Conservation (phyloP, 2,329 filamentous ascomycete genomes). For the Aspergillus thermomutatus region DNA sequence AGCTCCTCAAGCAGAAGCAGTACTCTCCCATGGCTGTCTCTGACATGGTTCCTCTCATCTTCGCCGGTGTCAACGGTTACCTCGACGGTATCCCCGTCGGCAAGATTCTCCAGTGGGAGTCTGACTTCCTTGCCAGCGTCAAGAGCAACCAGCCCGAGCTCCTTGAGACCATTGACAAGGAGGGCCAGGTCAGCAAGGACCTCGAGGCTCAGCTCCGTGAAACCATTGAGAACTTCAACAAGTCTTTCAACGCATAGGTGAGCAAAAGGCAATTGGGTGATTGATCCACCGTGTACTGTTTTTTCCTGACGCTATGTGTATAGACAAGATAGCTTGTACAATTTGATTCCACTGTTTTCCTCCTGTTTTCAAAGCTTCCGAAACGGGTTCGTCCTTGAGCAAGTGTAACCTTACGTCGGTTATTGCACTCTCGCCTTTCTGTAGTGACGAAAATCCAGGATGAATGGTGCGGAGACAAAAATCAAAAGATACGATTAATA, state of each 20-base stretch:
- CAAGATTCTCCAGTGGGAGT: slow-evolving; percentile 93
- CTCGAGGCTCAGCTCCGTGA: slow-evolving; percentile 65
- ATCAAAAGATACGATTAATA: slow-evolving; percentile 38
- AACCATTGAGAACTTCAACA: slow-evolving; percentile 76
- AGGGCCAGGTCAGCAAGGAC: slow-evolving; percentile 94
- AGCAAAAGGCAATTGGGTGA: slow-evolving; percentile 33
- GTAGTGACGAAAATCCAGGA: slow-evolving; percentile 26
- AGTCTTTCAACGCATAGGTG: slow-evolving; percentile 69
- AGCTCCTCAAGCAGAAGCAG: slow-evolving; percentile 99
- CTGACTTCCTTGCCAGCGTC: slow-evolving; percentile 89
- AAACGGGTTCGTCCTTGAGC: slow-evolving; percentile 14
- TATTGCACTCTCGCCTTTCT: slow-evolving; percentile 15
- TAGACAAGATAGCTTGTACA: slow-evolving; percentile 46
- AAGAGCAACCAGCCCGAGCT: slow-evolving; percentile 85
- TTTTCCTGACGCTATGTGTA: slow-evolving; percentile 42
- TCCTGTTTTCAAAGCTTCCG: slow-evolving; percentile 25
- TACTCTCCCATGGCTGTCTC: slow-evolving; percentile 98
- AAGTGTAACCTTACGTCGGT: slow-evolving; percentile 15
- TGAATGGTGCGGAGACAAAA: slow-evolving; percentile 21
- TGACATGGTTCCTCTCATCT: slow-evolving; percentile 99
- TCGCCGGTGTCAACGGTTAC: slow-evolving; percentile 96
- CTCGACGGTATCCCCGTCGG: slow-evolving; percentile 82
- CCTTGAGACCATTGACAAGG: slow-evolving; percentile 84
- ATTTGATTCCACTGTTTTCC: slow-evolving; percentile 43
- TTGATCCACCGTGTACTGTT: slow-evolving; percentile 33